Base-by-base conservation (phyloP, 257 asterid species). In the Solanum rostratum region DNA sequence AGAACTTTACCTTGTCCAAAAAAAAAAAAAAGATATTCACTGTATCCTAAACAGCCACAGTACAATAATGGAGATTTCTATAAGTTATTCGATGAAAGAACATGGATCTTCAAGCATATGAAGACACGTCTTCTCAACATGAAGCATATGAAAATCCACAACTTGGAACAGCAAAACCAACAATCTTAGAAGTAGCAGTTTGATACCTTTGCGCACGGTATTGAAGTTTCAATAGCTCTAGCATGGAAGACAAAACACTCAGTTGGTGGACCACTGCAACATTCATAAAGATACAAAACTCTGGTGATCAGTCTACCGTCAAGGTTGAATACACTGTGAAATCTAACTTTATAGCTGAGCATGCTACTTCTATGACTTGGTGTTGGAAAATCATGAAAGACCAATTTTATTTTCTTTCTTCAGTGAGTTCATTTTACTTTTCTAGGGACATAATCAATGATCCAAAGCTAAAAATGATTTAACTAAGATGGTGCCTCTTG, bases 211-310 rank as follows among this genome's bases (percentile, higher is more conserved):
- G 86, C 79, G 87, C 91, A 87, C 43, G 91, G 96, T 91, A 95
- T 88, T 89, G 86, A 87, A 79, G 92, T 94, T 91, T 93, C 94
- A 49, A 90, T 88, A 37, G 99, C 99, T 87, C 98, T 95, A 18
- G 98, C 97, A 86, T 96, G 99, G 87, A 86, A 95, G 88, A 95
- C 65, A 85, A 95, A 95, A 89, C 99, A 96, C 88, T 95, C 97
- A 55, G 99, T 96, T 82, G 99, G 97, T 83, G 99, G 98, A 81
- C 99, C 99, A 73, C 98, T 96, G 95, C 86, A 89, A 74, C 79
- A 83, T 73, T 79, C 88, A 79, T 41, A 85, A 71, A 73, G 85
- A 19, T n/a, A 16, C 14, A 74, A 74, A 84, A 50, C 54, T 45
- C 43, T 79, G 79, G 73, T 43, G 83, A 22, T 65, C 54, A 45